phyloP scores from a whole-genome alignment of 371 early-diverging fungal genomes.

The Enterocytospora artemiae region DNA sequence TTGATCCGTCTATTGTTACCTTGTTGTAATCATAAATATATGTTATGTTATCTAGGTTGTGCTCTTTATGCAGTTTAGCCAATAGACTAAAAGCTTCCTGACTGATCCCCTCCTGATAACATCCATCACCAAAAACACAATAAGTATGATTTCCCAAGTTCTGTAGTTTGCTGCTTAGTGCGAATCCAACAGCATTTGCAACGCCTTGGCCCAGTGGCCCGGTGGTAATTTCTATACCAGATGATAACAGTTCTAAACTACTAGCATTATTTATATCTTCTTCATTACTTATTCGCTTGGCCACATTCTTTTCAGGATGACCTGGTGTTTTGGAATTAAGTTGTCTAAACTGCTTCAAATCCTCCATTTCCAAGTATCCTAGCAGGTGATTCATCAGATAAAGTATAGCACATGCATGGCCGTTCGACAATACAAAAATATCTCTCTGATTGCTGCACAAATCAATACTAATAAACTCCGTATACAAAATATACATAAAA shows the following conservation, averaged over 20 bases:
- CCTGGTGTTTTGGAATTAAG: slow-evolving; percentile 61
- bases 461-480: slow-evolving; percentile 50
- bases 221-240: slow-evolving; percentile 92
- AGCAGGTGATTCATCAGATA: slow-evolving; percentile 77
- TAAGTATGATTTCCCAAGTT: slow-evolving; percentile 64
- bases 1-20: slow-evolving; percentile 76
- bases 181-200: slow-evolving; percentile 85
- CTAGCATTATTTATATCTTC: slow-evolving; percentile 85
- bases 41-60: slow-evolving; percentile 82
- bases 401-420: slow-evolving; percentile 86
- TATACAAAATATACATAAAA: slow-evolving; percentile 76
- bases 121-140: slow-evolving; percentile 87
- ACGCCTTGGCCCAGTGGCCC: slow-evolving; percentile 97
- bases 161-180: slow-evolving; percentile 63
- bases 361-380: slow-evolving; percentile 77
- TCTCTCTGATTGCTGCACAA: slow-evolving; percentile 70
- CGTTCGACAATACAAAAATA: slow-evolving; percentile 93
- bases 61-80: slow-evolving; percentile 88
- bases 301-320: slow-evolving; percentile 64
- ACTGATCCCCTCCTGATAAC: slow-evolving; percentile 92
- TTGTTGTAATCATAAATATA: slow-evolving; percentile 90
- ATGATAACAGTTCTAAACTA: slow-evolving; percentile 64
- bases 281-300: too few relatives aligned
- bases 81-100: slow-evolving; percentile 90
- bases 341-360: slow-evolving; percentile 82